These are phyloP conservation scores for Triadica sebifera DNA, from an alignment of 345 rosid genomes.

Conservation along the genomic window DNA sequence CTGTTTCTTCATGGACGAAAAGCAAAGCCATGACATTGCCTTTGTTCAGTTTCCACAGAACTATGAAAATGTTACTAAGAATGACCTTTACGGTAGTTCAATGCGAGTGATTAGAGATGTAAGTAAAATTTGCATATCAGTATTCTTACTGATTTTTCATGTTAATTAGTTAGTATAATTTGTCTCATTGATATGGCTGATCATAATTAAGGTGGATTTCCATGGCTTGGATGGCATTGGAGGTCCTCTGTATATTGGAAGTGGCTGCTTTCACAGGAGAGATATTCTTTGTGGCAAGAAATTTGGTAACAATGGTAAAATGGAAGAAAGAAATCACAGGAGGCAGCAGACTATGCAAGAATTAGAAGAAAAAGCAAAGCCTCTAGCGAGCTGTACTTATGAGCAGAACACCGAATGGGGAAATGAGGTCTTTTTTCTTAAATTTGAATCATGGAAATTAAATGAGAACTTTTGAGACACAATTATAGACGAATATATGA, in stretches of 20 bases:
- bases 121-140: not conserved
- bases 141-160: not conserved
- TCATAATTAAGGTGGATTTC: constrained; percentile 55
- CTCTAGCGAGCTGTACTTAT: constrained; percentile 56
- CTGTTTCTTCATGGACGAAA: constrained; percentile 78
- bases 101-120: constrained; percentile 30
- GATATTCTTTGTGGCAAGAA: constrained; percentile 57
- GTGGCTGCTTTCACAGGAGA: constrained; percentile 88
- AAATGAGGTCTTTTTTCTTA: constrained; percentile 43
- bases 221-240: constrained; percentile 69
- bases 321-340: constrained; percentile 16
- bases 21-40: constrained; percentile 56
- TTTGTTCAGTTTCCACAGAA: constrained; percentile 70
- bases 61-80: constrained; percentile 50
- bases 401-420: constrained; percentile 74
- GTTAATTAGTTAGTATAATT: not conserved
- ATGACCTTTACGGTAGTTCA: constrained; percentile 48
- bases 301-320: constrained; percentile 11
- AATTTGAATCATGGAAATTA: not conserved
- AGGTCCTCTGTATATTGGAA: constrained; percentile 70
- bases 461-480: not conserved
- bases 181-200: not conserved
- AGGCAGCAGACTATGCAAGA: constrained; percentile 19
- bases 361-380: constrained; percentile 37
- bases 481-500: not conserved